Evolutionary conservation across 2,329 filamentous ascomycete genomes (phyloP).

Genomic region (Diaporthe sp.): DNA sequence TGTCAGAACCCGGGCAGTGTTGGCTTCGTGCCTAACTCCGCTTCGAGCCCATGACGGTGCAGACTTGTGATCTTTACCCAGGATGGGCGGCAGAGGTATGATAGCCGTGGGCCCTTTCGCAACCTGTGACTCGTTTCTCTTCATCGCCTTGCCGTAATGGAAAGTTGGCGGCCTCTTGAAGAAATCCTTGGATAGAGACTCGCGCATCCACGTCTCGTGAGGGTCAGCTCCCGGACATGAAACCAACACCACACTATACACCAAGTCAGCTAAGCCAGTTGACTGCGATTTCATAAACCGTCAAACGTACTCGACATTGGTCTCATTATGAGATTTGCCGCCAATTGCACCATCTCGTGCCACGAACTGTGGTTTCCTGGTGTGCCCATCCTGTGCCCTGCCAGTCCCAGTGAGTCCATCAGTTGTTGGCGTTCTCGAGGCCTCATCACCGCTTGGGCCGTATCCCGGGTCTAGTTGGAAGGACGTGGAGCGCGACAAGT

Average conservation of each 20-base stretch:
- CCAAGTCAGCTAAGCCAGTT: background rate
- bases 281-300: no score
- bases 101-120: background rate
- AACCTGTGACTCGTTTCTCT: background rate
- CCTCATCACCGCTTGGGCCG: background rate
- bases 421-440: background rate
- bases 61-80: slow-evolving; percentile 46
- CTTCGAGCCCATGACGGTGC: slow-evolving; percentile 62
- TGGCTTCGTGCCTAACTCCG: slow-evolving; percentile 61
- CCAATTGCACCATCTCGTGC: slow-evolving; percentile 51
- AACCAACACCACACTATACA: slow-evolving; percentile 57
- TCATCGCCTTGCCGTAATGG: slow-evolving; percentile 44
- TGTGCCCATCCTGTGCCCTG: no score
- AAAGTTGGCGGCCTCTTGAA: slow-evolving; percentile 50
- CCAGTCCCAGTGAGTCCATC: background rate
- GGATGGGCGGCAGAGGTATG: background rate
- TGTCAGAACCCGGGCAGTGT: slow-evolving; percentile 60
- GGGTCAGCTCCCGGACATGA: slow-evolving; percentile 64
- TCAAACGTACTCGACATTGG: slow-evolving; percentile 56
- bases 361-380: background rate
- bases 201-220: slow-evolving; percentile 63
- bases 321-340: slow-evolving; percentile 59
- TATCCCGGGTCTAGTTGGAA: background rate
- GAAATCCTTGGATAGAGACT: slow-evolving; percentile 60
- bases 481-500: background rate